Percentiles rank a stretch among this genome's conserved stretches.
Evolutionary conservation across 192 early-diverging fungal species (phyloP).

Genomic region (Linnemannia schmuckeri): DNA sequence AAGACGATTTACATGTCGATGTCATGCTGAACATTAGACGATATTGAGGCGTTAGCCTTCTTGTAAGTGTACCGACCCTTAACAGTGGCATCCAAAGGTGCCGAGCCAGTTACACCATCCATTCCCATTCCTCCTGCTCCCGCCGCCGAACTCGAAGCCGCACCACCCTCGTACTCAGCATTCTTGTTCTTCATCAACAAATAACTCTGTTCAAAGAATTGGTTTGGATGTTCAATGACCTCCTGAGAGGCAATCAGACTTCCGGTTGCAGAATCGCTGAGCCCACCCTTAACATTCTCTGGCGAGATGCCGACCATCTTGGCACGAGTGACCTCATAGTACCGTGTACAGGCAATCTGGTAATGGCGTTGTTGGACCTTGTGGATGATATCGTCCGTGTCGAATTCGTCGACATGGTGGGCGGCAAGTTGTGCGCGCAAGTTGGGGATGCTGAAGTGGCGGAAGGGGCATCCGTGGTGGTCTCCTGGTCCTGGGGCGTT

Average conservation of each 20-base stretch:
- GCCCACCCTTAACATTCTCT: conserved; percentile 32
- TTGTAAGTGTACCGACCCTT: conserved; percentile 49
- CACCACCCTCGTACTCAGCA: background rate
- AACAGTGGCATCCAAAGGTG: conserved; percentile 30
- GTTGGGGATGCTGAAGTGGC: conserved; percentile 78
- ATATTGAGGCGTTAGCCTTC: conserved; percentile 34
- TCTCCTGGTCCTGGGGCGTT: conserved; percentile 86
- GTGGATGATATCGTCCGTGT: conserved; percentile 72
- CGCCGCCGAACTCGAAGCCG: background rate
- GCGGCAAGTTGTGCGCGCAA: conserved; percentile 71
- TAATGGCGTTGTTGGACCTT: conserved; percentile 83
- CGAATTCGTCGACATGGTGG: conserved; percentile 71
- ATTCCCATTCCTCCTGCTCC: background rate
- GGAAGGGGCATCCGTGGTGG: conserved; percentile 97
- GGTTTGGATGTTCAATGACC: conserved; percentile 94
- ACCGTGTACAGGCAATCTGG: conserved; percentile 93
- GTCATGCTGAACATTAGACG: conserved; percentile 19
- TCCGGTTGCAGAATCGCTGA: conserved; percentile 15
- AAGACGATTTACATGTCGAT: conserved; percentile 27
- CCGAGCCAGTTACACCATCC: background rate
- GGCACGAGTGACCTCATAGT: conserved; percentile 81
- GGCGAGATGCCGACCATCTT: conserved; percentile 30
- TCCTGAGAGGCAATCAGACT: conserved; percentile 62
- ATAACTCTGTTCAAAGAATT: conserved; percentile 82
- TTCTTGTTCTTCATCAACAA: conserved; percentile 33